A percentile compares a stretch with the other conserved stretches of the same genome.
Evolutionary conservation across 768 basidiomycete species (phyloP).

Genomic region (Leccinum variicolor): DNA sequence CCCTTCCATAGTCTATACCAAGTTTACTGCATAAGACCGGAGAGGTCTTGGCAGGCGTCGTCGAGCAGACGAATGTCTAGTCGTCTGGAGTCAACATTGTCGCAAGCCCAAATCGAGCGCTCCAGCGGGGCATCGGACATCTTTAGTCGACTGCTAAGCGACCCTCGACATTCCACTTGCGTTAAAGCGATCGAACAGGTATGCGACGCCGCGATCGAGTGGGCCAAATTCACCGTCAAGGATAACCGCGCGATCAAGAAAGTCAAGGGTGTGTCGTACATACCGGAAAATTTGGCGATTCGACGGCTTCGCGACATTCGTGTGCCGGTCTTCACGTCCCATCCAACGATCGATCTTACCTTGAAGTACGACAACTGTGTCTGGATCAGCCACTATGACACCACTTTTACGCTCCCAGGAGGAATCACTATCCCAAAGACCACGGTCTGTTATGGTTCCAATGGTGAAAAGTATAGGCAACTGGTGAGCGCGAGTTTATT

Average conservation of each 20-base stretch:
- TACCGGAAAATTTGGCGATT: slow-evolving; percentile 49
- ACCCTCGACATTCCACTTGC: slow-evolving; percentile 36
- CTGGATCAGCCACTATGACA: slow-evolving; percentile 64
- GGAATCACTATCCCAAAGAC: slow-evolving; percentile 87
- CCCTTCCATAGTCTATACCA: slow-evolving; percentile 94
- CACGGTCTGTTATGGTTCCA: slow-evolving; percentile 59
- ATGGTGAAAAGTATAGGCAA: slow-evolving; percentile 69
- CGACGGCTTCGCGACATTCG: slow-evolving; percentile 47
- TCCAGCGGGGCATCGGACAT: slow-evolving; percentile 62
- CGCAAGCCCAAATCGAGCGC: slow-evolving; percentile 49
- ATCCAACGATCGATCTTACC: slow-evolving; percentile 66
- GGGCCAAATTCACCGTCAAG: slow-evolving; percentile 63
- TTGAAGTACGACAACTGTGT: slow-evolving; percentile 65
- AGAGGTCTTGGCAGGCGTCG: slow-evolving; percentile 20
- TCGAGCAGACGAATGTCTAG: slow-evolving; percentile 43
- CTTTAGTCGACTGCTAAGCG: slow-evolving; percentile 49
- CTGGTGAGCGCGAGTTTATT: slow-evolving; percentile 50
- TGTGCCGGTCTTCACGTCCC: slow-evolving; percentile 83
- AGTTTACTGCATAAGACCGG: slow-evolving; percentile 67
- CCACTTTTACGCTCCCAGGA: slow-evolving; percentile 60
- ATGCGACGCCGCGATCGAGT: slow-evolving; percentile 65
- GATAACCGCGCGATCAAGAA: slow-evolving; percentile 25
- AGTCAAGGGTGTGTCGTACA: slow-evolving; percentile 27
- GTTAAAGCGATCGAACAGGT: slow-evolving; percentile 54
- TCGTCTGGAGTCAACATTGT: slow-evolving; percentile 39